Evolutionary conservation across 2,329 filamentous ascomycete species (phyloP), one percentile per base, ranked within the genome.

Genomic region (Xylariaceae sp.): DNA sequence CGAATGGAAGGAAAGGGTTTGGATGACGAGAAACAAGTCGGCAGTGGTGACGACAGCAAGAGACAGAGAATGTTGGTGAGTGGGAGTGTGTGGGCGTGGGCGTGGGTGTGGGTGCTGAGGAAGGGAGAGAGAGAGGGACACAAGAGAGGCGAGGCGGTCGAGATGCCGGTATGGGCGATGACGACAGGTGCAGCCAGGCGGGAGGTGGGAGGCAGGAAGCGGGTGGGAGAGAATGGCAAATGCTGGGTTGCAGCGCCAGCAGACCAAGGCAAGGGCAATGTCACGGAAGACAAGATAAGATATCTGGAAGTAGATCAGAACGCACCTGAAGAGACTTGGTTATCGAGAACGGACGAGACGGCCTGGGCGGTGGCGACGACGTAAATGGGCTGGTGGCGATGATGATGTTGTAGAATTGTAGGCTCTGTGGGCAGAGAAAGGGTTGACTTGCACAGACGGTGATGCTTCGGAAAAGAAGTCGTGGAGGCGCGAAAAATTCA

Each of bases 161-260:
- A 64, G 60, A 60, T 60, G 65, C 54, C 60, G 58, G 57, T 60
- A 64, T 57, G 63, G 64, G 66, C 65, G 64, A 68, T 66, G 67
- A 67, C 64, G 66, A 67, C 64, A 67, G 63, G 62, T 62, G 60
- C 53, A 60, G 62, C 60, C 60, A 59, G 60, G 55, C 54, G 59
- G 56, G 53, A 57, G 56, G 26, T 29, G 43, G 43, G 11, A 32
- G 43, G 29, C 29, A 37, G 29, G 43, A 27, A 12, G 43, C 29
- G 29, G 53, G 53, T 49, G 5, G 8, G 35, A 11, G 12, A 37
- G 35, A 34, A 5, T 55, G 61, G 62, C 50, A 64, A 60, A 62
- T 63, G 61, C 62, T 64, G 62, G 64, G 64, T 64, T 64, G 64
- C 52, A 65, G 60, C 56, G 60, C 62, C 59, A 58, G 59, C 52